Evolutionary conservation across 805 yeast genomes (phyloP).

Genomic region (Yarrowia bubula): DNA sequence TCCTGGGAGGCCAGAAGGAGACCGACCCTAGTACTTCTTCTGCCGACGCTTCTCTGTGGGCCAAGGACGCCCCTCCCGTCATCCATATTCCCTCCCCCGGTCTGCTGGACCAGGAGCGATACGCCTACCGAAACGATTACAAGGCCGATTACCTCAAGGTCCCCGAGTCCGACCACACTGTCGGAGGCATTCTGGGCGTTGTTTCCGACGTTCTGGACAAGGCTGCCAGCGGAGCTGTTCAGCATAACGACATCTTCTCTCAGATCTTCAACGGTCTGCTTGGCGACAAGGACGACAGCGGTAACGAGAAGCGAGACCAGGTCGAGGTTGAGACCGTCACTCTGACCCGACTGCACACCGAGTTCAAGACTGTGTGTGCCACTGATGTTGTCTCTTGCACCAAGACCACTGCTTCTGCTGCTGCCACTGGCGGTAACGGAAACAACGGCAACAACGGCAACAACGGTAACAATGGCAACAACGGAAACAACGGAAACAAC

Average conservation of each 20-base stretch:
- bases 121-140: conserved; percentile 27
- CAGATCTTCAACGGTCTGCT: conserved; percentile 16
- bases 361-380: background rate
- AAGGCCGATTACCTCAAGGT: conserved; percentile 18
- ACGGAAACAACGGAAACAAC: background rate
- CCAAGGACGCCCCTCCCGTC: conserved; percentile 13
- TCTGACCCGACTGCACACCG: conserved; percentile 23
- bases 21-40: background rate
- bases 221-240: conserved; percentile 3
- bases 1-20: conserved; percentile 9
- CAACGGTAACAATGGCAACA: background rate
- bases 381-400: conserved; percentile 2
- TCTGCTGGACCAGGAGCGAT: conserved; percentile 13
- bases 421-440: background rate
- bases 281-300: background rate
- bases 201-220: conserved; percentile 13
- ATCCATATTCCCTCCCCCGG: conserved; percentile 21
- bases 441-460: background rate
- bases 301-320: conserved; percentile 19
- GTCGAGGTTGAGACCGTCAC: conserved; percentile 18
- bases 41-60: background rate
- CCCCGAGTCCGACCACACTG: conserved; percentile 23
- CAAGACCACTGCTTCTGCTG: background rate
- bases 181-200: conserved; percentile 20
- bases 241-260: conserved; percentile 9